Base-by-base conservation (phyloP, 1,284 basidiomycete species). In the Cutaneotrichosporon mucoides region DNA sequence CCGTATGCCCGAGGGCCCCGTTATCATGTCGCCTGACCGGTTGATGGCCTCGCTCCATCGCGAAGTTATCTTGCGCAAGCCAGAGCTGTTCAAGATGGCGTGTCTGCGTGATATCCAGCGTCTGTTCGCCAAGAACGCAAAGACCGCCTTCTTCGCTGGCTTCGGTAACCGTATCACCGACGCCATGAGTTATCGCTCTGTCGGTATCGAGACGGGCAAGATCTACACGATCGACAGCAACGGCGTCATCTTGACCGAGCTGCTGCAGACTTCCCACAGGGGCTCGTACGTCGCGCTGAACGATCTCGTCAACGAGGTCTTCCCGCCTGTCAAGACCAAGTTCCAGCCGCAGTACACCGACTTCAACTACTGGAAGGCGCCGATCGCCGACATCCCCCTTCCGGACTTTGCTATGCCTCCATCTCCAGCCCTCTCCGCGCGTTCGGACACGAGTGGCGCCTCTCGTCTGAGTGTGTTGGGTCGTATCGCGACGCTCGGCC, bases 11-110 rank as follows among this genome's bases (percentile, higher is more conserved):
- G 92, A 98, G 70, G 96, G 96, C 0, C 96, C 96, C 4, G 96
- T 99, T 52, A 94, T 99, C 74, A 98, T 99, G 96, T 94, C 90
- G 70, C 96, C 96, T 0, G 96, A 99, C 76, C 84, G 96, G 12
- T 76, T 99, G 57, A 94, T 99, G 84, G 89, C 92, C 3, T 93
- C 90, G 38, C 78, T 99, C 52, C 96, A 99, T 77, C 87, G 92
- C 4, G 93, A 97, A 79, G 93, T 97, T n/a, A 94, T 97, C 70
- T 89, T 96, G 87, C 87, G 94, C 42, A 98, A 99, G 79, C 96
- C 96, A 0, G 96, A 99, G 75, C 86, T 99, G 36, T 99, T 99
- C 84, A 99, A 99, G 82, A 99, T 99, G 96, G 95, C 96, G 3
- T 98, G 94, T 79, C 79, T 99, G 65, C 84, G 94, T 42, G 96